These are phyloP conservation scores for Pueraria montana DNA, from an alignment of 306 rosid species.

Conservation along the genomic window DNA sequence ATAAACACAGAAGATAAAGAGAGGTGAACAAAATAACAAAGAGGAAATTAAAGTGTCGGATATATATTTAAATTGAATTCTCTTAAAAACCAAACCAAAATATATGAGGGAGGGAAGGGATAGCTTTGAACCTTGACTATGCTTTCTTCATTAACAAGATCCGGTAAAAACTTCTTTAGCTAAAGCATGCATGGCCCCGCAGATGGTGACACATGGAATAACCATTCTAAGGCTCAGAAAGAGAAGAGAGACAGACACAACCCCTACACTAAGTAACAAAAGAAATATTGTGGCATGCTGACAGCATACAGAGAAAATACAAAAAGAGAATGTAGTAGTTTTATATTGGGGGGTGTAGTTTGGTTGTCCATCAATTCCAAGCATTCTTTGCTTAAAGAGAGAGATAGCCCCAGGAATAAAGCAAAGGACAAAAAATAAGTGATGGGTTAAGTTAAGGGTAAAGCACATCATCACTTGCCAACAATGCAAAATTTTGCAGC, in stretches of 20 bases:
- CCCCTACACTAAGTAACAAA: constrained; percentile 11
- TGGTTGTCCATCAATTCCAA: constrained; percentile 75
- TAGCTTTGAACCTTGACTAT: constrained; percentile 76
- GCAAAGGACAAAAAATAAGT: constrained; percentile 58
- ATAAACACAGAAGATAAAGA: constrained; percentile 49
- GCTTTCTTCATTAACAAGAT: constrained; percentile 84
- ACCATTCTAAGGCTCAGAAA: constrained; percentile 24
- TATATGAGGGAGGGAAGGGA: constrained; percentile 9
- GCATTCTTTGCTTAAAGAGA: constrained; percentile 93
- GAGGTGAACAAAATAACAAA: constrained; percentile 45
- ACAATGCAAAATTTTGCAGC: constrained; percentile 38
- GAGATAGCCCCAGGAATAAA: constrained; percentile 85
- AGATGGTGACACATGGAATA: constrained; percentile 61
- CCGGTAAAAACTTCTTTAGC: constrained; percentile 67
- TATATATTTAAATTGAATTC: constrained; percentile 38
- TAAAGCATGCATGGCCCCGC: constrained; percentile 54
- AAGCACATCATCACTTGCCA: constrained; percentile 57
- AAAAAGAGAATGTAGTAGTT: constrained; percentile 35
- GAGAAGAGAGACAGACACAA: constrained; percentile 32
- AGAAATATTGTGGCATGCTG: constrained; percentile 34
- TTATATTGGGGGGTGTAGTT: constrained; percentile 49
- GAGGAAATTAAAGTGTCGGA: constrained; percentile 48
- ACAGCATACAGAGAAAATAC: constrained; percentile 38
- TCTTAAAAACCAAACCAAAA: constrained; percentile 35
- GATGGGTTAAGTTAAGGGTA: constrained; percentile 59